Evolutionary conservation across 495 filamentous ascomycete species (phyloP).

Genomic region (Evernia prunastri): DNA sequence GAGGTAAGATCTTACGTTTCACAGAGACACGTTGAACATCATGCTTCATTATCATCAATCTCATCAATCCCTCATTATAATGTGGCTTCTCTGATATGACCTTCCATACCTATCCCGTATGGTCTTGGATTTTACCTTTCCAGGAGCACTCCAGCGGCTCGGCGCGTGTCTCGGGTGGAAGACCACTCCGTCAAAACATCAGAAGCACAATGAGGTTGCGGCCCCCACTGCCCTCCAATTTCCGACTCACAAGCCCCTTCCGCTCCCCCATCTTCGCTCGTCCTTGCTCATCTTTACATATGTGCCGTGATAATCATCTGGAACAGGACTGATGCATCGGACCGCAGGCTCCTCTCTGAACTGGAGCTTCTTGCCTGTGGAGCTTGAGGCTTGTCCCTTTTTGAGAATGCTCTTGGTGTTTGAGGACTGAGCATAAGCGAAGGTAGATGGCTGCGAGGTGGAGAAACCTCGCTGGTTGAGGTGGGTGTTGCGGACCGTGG

Average conservation of each 20-base stretch:
- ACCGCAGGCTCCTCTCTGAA: conserved; percentile 45
- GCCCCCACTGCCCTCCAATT: background rate
- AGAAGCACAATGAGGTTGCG: background rate
- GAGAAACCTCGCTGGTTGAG: conserved; percentile 36
- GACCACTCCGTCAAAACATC: background rate
- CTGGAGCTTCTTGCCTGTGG: conserved; percentile 39
- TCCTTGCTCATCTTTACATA: conserved; percentile 46
- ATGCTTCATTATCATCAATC: conserved; percentile 16
- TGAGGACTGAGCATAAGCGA: conserved; percentile 43
- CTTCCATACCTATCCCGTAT: background rate
- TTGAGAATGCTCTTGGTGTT: conserved; percentile 49
- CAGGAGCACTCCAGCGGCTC: conserved; percentile 1
- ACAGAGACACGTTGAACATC: no score
- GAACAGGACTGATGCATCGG: conserved; percentile 47
- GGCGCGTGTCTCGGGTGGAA: conserved; percentile 4
- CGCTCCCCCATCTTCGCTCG: conserved; percentile 42
- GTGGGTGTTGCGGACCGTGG: conserved; percentile 34
- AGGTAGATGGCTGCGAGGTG: conserved; percentile 35
- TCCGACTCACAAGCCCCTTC: conserved; percentile 1
- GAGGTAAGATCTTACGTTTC: no score
- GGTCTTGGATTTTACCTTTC: background rate
- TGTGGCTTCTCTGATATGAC: background rate
- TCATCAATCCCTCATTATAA: conserved; percentile 5
- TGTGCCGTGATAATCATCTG: conserved; percentile 48
- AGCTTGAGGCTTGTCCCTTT: conserved; percentile 29